These are phyloP conservation scores for Cinnamomum micranthum DNA, from an alignment of 164 flowering plant genomes.

Conservation along the genomic window DNA sequence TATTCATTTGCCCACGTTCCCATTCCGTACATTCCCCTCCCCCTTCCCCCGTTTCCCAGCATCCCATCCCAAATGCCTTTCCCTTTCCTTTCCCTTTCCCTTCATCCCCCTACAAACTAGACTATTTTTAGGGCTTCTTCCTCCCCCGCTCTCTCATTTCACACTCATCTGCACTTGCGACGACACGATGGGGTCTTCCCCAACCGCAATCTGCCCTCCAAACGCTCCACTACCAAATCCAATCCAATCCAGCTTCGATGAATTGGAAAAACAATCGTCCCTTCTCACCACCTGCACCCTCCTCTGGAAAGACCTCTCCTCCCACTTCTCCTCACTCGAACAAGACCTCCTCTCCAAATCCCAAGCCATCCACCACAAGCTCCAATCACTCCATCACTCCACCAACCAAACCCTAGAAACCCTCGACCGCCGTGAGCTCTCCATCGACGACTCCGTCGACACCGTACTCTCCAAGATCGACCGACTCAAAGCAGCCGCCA, in stretches of 20 bases:
- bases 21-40: slow-evolving; percentile 1
- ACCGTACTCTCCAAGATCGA: slow-evolving; percentile 49
- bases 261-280: slow-evolving; percentile 75
- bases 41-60: background rate
- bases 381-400: slow-evolving; percentile 45
- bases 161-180: no score
- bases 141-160: background rate
- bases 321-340: slow-evolving; percentile 81
- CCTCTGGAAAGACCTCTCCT: slow-evolving; percentile 93
- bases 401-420: slow-evolving; percentile 53
- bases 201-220: background rate
- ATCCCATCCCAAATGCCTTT: background rate
- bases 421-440: slow-evolving; percentile 62
- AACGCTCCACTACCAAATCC: background rate
- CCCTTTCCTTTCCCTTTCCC: background rate
- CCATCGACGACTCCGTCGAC: slow-evolving; percentile 50
- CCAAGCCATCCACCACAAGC: slow-evolving; percentile 54
- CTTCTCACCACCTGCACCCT: slow-evolving; percentile 89
- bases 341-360: slow-evolving; percentile 63
- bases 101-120: background rate
- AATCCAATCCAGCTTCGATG: slow-evolving; percentile 67
- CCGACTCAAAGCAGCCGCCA: slow-evolving; percentile 38
- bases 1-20: background rate
- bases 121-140: slow-evolving; percentile 32
- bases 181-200: background rate